Base-by-base conservation (phyloP, 73 alveolate species). In the Stentor coeruleus region DNA sequence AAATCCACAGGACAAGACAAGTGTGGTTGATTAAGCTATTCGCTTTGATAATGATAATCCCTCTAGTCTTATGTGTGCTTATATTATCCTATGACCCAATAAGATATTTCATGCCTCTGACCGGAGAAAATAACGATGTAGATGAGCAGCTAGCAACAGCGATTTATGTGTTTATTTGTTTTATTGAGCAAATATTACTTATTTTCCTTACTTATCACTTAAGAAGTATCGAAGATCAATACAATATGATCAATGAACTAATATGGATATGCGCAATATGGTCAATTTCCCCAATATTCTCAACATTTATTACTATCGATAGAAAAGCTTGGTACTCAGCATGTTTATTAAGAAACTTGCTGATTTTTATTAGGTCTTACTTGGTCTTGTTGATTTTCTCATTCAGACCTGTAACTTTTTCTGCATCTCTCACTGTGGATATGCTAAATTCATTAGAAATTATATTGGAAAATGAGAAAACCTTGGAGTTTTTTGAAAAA, bases 191-290 rank as follows among this genome's bases (percentile, higher is more conserved):
- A 31, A 26, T 66, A 15, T 20, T 66, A 33, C 36, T 66, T 37
- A 66, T 66, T 20, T 1, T 66, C 0, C 0, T 66, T 37, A 31
- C 37, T 66, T 66, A 28, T 66, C 37, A 26, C 2, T 28, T 66
- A 37, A 66, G 79, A 66, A 66, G 33, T 66, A 33, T 66, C 15
- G 37, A 66, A 20, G 79, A 66, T 26, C 49, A 33, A 11, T 66
- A 28, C 33, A 66, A 66, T 66, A 66, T 66, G 79, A 66, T 15
- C 26, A 66, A 40, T 66, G 79, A 66, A 40, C 39, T 66, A 40
- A 66, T 66, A 28, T 26, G n/a, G n/a, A 40, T 66, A 26, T 20
- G 40, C n/a, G 41, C 37, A 28, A 28, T 66, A 0, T 66, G 79
- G 79, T 31, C n/a, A 66, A 20, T 66, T 66, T 20, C 79, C 33